Evolutionary conservation across 1,139 yeast species (phyloP), one percentile per base, ranked within the genome.

Genomic region (Zygoascus sp.): DNA sequence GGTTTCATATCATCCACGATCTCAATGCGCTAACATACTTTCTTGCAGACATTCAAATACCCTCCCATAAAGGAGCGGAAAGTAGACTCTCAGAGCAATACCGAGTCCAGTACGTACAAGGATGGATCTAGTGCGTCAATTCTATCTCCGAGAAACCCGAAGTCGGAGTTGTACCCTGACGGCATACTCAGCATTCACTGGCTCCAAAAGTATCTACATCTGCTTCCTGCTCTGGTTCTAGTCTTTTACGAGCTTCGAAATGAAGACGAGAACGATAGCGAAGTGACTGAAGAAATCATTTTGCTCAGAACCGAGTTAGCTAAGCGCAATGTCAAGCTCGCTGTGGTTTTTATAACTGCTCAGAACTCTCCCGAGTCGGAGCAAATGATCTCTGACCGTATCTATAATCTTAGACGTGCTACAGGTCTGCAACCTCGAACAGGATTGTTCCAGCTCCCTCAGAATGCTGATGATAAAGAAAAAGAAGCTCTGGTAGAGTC

Each of bases 181-280:
- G 71, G 71, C 0, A 57, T 76, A 1, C 54, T 77, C 21, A 65
- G 74, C 0, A 53, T 57, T 0, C 64, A 70, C 21, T 79, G 83
- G 84, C 50, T 77, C 9, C 67, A 69, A 32, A 79, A 77, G 57
- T 76, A 78, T 54, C 62, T 66, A 32, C 64, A 68, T 16, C 48
- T 64, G 5, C 44, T 67, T 19, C 83, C 83, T 0, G 55, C 73
- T 1, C 68, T 74, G 0, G 67, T 72, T 42, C 60, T 76, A 3
- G 60, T 73, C 1, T 66, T 76, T 37, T 71, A 73, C 55, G 68
- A 70, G 44, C 52, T 76, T 16, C 57, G 54, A 9, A 53, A 56
- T 1, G 66, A 63, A 1, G 48, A 58, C 3, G 58, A 57, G 8
- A 53, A 54, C 1, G 75, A 72, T 50, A 75, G 72, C 50, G 59